phyloP scores from a whole-genome alignment of 495 filamentous ascomycete species.

The Penicillium ucsense region DNA sequence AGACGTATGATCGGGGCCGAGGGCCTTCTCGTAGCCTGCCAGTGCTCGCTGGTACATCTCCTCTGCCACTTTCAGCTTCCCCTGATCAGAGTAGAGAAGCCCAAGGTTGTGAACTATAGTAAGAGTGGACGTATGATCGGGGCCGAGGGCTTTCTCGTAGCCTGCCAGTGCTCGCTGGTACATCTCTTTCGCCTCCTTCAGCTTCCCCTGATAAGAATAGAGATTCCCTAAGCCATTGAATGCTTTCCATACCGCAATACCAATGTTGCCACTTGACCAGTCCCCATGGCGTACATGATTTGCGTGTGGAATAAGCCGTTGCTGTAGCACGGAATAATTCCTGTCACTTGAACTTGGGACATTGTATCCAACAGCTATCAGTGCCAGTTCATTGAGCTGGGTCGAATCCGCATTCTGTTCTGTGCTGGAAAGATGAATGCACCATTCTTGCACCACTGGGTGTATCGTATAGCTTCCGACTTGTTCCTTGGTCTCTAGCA shows the following conservation, averaged over 20 bases:
- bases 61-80: conserved; percentile 3
- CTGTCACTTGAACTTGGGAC: conserved; percentile 10
- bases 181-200: conserved; percentile 3
- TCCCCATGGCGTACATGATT: conserved; percentile 7
- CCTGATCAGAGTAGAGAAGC: conserved; percentile 2
- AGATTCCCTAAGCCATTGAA: conserved; percentile 2
- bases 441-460: conserved; percentile 30
- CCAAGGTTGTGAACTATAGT: conserved; percentile 1
- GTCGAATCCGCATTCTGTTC: conserved; percentile 1
- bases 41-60: conserved; percentile 6
- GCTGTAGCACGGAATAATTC: conserved; percentile 21
- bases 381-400: conserved; percentile 13
- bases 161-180: conserved; percentile 5
- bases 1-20: conserved; percentile 20
- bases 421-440: conserved; percentile 9
- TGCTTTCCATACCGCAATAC: conserved; percentile 14
- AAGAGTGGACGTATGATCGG: conserved; percentile 2
- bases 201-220: conserved; percentile 2
- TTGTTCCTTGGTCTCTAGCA: conserved; percentile 18
- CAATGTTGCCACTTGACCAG: neutral
- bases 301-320: conserved; percentile 31
- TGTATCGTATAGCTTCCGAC: conserved; percentile 22
- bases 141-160: conserved; percentile 3
- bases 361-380: conserved; percentile 17
- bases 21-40: neutral